Base-by-base conservation (phyloP, 148 eudicot genomes). In the Camellia lanceoleosa region DNA sequence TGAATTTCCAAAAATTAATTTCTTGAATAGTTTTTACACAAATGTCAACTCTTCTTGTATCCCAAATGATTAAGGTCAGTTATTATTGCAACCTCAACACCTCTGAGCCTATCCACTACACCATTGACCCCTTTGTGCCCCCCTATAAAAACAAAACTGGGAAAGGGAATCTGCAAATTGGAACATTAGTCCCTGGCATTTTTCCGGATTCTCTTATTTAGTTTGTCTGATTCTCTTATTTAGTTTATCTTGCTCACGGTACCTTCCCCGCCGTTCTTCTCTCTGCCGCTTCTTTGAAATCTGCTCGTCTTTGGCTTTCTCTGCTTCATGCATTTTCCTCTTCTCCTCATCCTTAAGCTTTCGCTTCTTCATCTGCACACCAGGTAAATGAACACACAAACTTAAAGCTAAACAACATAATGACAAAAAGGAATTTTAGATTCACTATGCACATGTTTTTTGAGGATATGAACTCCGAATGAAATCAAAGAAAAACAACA, bases 211-310 rank as follows among this genome's bases (percentile, higher is more conserved):
- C 86, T 93, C 91, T 93, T 96, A 71, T 81, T 86, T 15, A 71
- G 67, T 83, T 91, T 96, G 66, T 92, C 98, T 83, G 66, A 83
- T 89, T 88, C 86, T 93, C 91, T 93, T 96, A 71, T 81, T 86
- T 15, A 71, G 67, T 83, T 91, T 96, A 63, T 91, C 98, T 83
- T 92, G 88, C 60, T 87, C 82, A 4, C 92, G 88, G 79, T 96
- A 96, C 82, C 92, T 91, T 42, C 81, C 95, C 18, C 88, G 86
- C 10, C 97, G 87, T 84, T 96, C 98, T 73, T 93, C 97, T 79
- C 95, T 87, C 77, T 89, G 89, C 5, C 92, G 93, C 78, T 93
- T 92, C 41, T 83, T 92, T 0, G 91, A 83, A 11, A 93, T 13
- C 73, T 71, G 81, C 61, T 91, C 98, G 47, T 90, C 91, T 85